Evolutionary conservation across 2,329 filamentous ascomycete species (phyloP), one percentile per base, ranked within the genome.

Genomic region (Colletotrichum sojae): DNA sequence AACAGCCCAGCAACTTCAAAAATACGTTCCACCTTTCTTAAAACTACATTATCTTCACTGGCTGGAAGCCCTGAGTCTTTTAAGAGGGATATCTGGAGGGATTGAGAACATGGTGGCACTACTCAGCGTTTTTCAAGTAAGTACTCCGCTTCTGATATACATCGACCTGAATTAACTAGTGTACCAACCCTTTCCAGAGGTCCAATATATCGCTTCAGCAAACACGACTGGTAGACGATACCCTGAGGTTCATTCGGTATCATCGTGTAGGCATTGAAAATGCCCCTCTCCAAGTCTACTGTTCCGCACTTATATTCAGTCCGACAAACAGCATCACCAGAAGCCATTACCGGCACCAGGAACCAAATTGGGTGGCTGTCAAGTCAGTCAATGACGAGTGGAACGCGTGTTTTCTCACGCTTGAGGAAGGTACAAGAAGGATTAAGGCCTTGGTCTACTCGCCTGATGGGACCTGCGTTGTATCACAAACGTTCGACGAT

Each of bases 21-120:
- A 53, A 16, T 1, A 1, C 5, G 70, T 75, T 56, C 76, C 52
- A 8, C 46, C 1, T 83, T 83, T 63, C 65, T 83, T 6, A 55
- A 73, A 67, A 59, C 72, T 18, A 75, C 27, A 78, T 13, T 74
- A 76, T 51, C 75, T 83, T 2, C 73, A 82, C 60, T 83, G 79
- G 80, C 72, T 83, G 4, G 79, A 83, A 66, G 78, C 78, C 16
- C 74, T 83, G 4, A 78, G 78, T 53, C 73, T 80, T n/a, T 69
- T 79, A n/a, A 31, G 65, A 39, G 71, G 74, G 45, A 64, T 76
- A 6, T 64, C 66, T 2, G 36, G 69, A 65, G 76, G 73, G 4
- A 52, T 76, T 46, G 4, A 6, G 4, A 13, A 8, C 27, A 31
- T 18, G 4, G 9, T 46, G 1, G 5, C 1, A 5, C 2, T n/a